Evolutionary conservation across 305 asterid genomes (phyloP).

Genomic region (Fraxinus albicans): DNA sequence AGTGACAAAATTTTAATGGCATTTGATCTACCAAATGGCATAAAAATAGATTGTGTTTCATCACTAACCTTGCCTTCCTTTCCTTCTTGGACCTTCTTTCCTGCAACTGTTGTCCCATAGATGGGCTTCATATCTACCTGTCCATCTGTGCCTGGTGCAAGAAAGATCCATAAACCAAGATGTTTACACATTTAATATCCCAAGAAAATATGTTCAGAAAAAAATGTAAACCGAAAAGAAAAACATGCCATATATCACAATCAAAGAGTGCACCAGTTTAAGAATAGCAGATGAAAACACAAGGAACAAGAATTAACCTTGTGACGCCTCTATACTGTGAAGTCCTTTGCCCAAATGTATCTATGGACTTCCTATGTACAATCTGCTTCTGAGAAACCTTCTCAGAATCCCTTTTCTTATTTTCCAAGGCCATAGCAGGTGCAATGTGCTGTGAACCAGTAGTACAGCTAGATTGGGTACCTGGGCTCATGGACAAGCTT

Average conservation of each 20-base stretch:
- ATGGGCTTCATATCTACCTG: constrained; percentile 46
- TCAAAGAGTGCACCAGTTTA: not conserved
- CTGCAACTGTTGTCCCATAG: constrained; percentile 50
- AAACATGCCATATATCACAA: not conserved
- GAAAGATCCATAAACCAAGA: not conserved
- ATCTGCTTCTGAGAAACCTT: constrained; percentile 56
- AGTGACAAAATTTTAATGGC: constrained; percentile 4
- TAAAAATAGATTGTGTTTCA: not conserved
- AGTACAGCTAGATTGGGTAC: constrained; percentile 66
- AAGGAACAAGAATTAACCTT: not conserved
- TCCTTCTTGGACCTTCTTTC: constrained; percentile 46
- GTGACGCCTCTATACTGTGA: not conserved
- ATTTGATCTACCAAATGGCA: not conserved
- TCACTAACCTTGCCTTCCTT: constrained; percentile 41
- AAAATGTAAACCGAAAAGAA: not conserved
- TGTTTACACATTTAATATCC: not conserved
- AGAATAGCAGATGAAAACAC: not conserved
- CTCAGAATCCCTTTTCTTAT: constrained; percentile 66
- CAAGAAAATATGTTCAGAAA: not conserved
- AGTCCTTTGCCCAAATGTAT: not conserved
- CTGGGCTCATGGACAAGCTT: constrained; percentile 75
- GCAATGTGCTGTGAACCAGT: constrained; percentile 45
- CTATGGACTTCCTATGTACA: constrained; percentile 74
- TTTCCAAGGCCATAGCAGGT: constrained; percentile 44
- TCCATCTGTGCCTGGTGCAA: constrained; percentile 38